phyloP scores from a whole-genome alignment of 495 filamentous ascomycete species.

The Neurospora cerealis region DNA sequence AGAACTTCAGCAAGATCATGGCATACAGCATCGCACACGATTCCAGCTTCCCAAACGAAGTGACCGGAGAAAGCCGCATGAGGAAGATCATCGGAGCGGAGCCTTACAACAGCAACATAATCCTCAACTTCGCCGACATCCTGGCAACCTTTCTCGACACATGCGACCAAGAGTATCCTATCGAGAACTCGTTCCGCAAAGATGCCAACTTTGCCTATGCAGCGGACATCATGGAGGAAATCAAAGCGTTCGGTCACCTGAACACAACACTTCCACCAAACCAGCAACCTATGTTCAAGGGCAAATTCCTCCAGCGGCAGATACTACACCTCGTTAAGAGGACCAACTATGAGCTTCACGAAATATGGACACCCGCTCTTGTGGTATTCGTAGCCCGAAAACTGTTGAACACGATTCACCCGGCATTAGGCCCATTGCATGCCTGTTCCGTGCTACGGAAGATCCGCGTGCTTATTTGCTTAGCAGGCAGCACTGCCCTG shows the following conservation, averaged over 20 bases:
- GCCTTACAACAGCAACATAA: constrained; percentile 47
- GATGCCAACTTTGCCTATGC: constrained; percentile 48
- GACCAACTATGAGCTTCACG: constrained; percentile 49
- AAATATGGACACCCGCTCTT: constrained; percentile 67
- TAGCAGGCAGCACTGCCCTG: constrained; percentile 61
- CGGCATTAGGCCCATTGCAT: constrained; percentile 79
- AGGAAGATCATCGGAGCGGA: constrained; percentile 60
- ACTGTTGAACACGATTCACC: constrained; percentile 69
- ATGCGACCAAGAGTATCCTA: constrained; percentile 54
- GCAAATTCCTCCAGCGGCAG: constrained; percentile 61
- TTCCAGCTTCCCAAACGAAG: constrained; percentile 49
- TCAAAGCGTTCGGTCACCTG: constrained; percentile 54
- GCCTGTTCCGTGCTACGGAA: constrained; percentile 80
- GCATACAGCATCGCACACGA: constrained; percentile 80
- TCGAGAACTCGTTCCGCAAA: constrained; percentile 63
- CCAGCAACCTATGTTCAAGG: constrained; percentile 79
- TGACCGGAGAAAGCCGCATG: constrained; percentile 56
- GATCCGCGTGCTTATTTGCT: constrained; percentile 66
- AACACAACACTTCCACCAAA: constrained; percentile 51
- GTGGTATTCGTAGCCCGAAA: constrained; percentile 67
- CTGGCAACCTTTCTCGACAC: constrained; percentile 68
- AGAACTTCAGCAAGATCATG: constrained; percentile 68
- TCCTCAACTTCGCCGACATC: constrained; percentile 63
- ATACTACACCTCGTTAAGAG: constrained; percentile 67
- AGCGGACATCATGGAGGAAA: constrained; percentile 51